These are phyloP conservation scores for Leccinum ochraceum DNA, from an alignment of 768 basidiomycete species.

Conservation along the genomic window DNA sequence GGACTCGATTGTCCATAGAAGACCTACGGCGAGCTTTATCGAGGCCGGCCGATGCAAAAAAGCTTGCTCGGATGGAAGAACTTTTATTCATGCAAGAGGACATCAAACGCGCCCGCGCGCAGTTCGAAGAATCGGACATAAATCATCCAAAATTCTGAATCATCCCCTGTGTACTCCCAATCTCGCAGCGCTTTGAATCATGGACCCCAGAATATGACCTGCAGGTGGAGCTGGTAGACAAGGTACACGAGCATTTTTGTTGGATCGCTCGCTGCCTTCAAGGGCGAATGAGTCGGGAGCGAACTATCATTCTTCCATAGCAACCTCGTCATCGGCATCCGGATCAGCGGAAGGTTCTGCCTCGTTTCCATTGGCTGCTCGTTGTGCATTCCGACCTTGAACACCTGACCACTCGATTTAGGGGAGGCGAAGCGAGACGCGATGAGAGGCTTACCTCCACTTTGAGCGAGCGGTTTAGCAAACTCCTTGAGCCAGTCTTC, in stretches of 20 bases:
- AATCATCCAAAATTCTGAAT: conserved; percentile 45
- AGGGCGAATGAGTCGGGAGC: neutral
- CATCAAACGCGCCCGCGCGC: conserved; percentile 83
- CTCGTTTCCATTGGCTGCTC: conserved; percentile 14
- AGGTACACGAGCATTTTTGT: neutral
- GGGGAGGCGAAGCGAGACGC: neutral
- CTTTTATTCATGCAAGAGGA: conserved; percentile 92
- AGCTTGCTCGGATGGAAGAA: conserved; percentile 90
- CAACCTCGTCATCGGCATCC: conserved; percentile 43
- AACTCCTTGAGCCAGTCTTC: conserved; percentile 91
- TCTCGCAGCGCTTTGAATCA: conserved; percentile 5
- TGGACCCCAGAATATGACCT: neutral
- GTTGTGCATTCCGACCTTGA: conserved; percentile 48
- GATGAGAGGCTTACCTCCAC: conserved; percentile 55
- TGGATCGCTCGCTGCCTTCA: neutral
- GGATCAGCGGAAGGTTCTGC: conserved; percentile 33
- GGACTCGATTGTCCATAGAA: conserved; percentile 79
- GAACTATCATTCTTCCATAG: conserved; percentile 65
- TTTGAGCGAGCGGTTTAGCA: conserved; percentile 73
- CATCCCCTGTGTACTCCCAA: neutral
- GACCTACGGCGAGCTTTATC: conserved; percentile 81
- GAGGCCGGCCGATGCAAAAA: conserved; percentile 86
- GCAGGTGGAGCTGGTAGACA: neutral
- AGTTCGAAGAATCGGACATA: conserved; percentile 64
- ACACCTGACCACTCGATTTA: conserved; percentile 41